Percentiles rank a stretch among this genome's conserved stretches.
Evolutionary conservation across 2,329 filamentous ascomycete species (phyloP).

Genomic region (Paramyrothecium sp.): DNA sequence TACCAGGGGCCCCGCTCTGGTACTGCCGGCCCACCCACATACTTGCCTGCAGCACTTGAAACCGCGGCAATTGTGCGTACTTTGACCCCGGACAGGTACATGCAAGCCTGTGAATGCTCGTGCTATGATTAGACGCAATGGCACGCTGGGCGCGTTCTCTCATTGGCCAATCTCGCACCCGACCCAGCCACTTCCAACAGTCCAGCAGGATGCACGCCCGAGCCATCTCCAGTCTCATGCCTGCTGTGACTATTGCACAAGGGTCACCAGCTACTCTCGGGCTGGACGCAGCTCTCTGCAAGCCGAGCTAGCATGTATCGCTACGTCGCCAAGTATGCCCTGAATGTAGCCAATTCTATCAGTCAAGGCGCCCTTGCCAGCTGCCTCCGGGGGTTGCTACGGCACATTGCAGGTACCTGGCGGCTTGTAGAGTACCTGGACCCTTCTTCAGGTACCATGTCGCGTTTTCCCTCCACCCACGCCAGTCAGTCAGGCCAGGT

Average conservation of each 20-base stretch:
- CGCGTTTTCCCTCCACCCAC: conserved; percentile 11
- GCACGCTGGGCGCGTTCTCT: neutral
- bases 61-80: neutral
- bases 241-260: neutral
- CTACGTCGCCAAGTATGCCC: too few species aligned
- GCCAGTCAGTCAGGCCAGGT: neutral
- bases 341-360: too few species aligned
- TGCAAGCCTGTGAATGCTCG: neutral
- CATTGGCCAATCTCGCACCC: neutral
- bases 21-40: neutral
- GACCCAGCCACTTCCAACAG: neutral
- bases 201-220: neutral
- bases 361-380: too few species aligned
- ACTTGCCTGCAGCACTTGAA: neutral
- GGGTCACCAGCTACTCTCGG: neutral
- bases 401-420: too few species aligned
- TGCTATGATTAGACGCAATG: neutral
- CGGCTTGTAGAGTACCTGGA: neutral
- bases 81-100: neutral
- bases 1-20: neutral
- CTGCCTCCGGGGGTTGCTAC: too few species aligned
- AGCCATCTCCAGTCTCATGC: neutral
- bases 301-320: too few species aligned
- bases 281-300: too few species aligned
- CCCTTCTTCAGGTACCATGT: conserved; percentile 1